Base-by-base conservation (phyloP, 139 green algal genomes). In the Ostreobium quekettii region DNA sequence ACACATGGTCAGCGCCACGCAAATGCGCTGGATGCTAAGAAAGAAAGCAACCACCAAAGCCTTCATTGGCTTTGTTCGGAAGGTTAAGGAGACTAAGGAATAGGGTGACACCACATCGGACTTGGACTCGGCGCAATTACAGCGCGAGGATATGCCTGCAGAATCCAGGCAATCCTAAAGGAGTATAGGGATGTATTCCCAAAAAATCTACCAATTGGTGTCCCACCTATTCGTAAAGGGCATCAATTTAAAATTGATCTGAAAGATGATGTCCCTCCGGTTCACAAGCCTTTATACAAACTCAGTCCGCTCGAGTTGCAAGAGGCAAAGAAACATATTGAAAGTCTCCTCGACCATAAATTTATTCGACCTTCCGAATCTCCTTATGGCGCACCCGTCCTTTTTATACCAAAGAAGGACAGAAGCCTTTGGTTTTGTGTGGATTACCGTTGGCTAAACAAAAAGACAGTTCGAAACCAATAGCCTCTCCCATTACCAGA, bases 331-430 rank as follows among this genome's bases (percentile, higher is more conserved):
- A 62, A 46, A 61, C 60, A 76, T 29, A 35, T 80, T 22, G 19
- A 42, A 19, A 48, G 75, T 11, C 47, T 73, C 8, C 35, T 80
- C 1, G 37, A 19, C 26, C 32, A 63, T 47, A 36, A 29, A 26
- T 74, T 68, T 29, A 74, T 80, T 66, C 24, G 60, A 66, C 74
- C 74, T 32, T 68, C 39, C 42, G 49, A 31, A 2, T 85, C 77
- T 29, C 73, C 79, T 4, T 84, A 71, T 66, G 77, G 71, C 28
- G 73, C 78, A 28, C 72, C 78, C 1, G 61, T 87, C 2, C 69
- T 91, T 0, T 89, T 89, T 75, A 78, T 76, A 2, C 53, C 48
- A 0, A 88, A 90, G 72, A 75, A 83, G 46, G 77, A 85, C 56
- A 71, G 76, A 26, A 61, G 36, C 22, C 46, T 87, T 2, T 48